Conservation (phyloP, 1,139 yeast species). For the Hemisphaericaspora xylofermentans region DNA sequence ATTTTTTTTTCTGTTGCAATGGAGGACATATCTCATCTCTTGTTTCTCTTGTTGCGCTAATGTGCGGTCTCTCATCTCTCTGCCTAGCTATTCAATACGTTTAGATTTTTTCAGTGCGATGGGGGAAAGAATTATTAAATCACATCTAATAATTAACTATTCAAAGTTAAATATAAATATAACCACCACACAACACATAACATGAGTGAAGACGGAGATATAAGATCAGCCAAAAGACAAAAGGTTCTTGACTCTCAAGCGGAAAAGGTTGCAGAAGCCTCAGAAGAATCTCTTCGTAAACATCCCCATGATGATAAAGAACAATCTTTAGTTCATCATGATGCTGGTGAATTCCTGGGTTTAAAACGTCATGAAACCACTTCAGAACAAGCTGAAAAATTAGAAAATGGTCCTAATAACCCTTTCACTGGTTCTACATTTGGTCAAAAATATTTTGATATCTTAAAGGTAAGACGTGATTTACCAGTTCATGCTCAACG, state of each 20-base stretch:
- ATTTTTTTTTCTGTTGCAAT: too few relatives aligned
- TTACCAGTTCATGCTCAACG: slow-evolving; percentile 95
- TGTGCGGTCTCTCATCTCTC: too few relatives aligned
- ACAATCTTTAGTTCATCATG: slow-evolving; percentile 28
- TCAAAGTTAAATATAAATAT: too few relatives aligned
- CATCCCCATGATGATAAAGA: slow-evolving; percentile 35
- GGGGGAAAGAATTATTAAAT: too few relatives aligned
- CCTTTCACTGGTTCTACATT: slow-evolving; percentile 76
- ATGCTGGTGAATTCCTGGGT: slow-evolving; percentile 57
- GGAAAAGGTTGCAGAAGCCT: slow-evolving; percentile 28
- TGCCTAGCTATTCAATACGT: too few relatives aligned
- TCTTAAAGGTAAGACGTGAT: slow-evolving; percentile 74
- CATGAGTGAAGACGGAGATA: slow-evolving; percentile 11
- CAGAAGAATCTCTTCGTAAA: slow-evolving; percentile 43
- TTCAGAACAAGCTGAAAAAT: slow-evolving; percentile 60
- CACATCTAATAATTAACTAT: too few relatives aligned
- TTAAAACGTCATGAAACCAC: slow-evolving; percentile 68
- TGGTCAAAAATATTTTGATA: slow-evolving; percentile 68
- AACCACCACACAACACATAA: background rate
- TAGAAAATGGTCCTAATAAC: slow-evolving; percentile 65
- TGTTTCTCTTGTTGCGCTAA: too few relatives aligned
- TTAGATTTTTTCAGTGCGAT: too few relatives aligned
- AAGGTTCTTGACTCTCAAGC: slow-evolving; percentile 20
- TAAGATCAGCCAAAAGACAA: slow-evolving; percentile 20
- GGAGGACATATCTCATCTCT: too few relatives aligned